Evolutionary conservation across 1,284 basidiomycete species (phyloP).

Genomic region (Vanrija sp.): DNA sequence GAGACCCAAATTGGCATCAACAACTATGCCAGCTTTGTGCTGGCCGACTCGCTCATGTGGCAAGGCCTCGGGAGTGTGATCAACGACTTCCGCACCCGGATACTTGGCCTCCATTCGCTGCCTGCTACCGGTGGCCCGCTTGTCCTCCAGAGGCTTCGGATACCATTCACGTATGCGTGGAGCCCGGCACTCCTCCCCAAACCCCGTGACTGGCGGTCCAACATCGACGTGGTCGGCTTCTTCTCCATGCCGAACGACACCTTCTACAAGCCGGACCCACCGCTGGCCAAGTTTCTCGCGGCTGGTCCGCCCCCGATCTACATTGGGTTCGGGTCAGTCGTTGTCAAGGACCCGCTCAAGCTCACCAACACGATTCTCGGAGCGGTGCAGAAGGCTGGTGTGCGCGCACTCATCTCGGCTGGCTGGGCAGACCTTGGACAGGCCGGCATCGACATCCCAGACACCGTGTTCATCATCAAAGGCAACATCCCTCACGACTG

Average conservation of each 20-base stretch:
- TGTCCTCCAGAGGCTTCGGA: constrained; percentile 57
- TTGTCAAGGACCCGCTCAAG: constrained; percentile 57
- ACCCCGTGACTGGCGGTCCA: constrained; percentile 61
- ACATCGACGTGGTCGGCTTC: constrained; percentile 64
- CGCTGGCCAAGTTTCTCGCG: constrained; percentile 54
- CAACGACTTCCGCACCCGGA: constrained; percentile 58
- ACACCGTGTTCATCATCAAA: constrained; percentile 58
- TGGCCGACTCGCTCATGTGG: constrained; percentile 54
- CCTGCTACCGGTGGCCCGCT: constrained; percentile 55
- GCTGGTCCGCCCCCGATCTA: constrained; percentile 60
- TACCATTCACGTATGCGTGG: constrained; percentile 70
- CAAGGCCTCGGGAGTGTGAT: constrained; percentile 59
- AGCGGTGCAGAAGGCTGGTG: constrained; percentile 56
- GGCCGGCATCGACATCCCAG: constrained; percentile 46
- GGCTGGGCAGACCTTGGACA: constrained; percentile 62
- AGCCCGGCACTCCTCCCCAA: constrained; percentile 62
- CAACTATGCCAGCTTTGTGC: constrained; percentile 58
- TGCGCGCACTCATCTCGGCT: constrained; percentile 60
- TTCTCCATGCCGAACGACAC: constrained; percentile 57
- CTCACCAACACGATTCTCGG: constrained; percentile 60
- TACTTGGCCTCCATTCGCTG: constrained; percentile 56
- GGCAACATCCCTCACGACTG: constrained; percentile 66
- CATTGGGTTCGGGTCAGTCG: constrained; percentile 65
- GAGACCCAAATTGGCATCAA: constrained; percentile 57
- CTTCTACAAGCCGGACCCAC: constrained; percentile 52